These are phyloP conservation scores for Candida germanica DNA, from an alignment of 805 yeast genomes.

Conservation along the genomic window DNA sequence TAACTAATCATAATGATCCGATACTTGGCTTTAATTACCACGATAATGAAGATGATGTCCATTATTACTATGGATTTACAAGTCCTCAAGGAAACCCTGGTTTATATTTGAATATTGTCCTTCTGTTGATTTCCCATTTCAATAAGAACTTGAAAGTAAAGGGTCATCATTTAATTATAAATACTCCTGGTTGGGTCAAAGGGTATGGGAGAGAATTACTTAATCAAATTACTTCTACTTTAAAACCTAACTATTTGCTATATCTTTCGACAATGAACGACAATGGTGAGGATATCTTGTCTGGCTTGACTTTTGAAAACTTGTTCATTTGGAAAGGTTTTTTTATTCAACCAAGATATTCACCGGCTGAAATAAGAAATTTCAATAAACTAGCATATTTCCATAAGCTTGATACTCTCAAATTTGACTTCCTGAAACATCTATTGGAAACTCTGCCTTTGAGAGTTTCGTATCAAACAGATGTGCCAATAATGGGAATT, in stretches of 20 bases:
- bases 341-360: conserved; percentile 31
- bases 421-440: conserved; percentile 23
- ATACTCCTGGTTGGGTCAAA: conserved; percentile 89
- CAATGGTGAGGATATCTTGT: conserved; percentile 27
- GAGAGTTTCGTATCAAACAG: conserved; percentile 24
- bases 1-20: conserved; percentile 34
- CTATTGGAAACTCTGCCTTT: conserved; percentile 23
- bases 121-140: conserved; percentile 37
- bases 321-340: conserved; percentile 33
- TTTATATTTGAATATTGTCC: conserved; percentile 46
- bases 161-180: conserved; percentile 51
- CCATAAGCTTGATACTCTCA: conserved; percentile 33
- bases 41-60: conserved; percentile 11
- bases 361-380: conserved; percentile 51
- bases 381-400: conserved; percentile 52
- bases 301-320: conserved; percentile 24
- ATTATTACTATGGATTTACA: conserved; percentile 55
- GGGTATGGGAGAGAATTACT: conserved; percentile 77
- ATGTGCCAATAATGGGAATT: conserved; percentile 18
- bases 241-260: conserved; percentile 56
- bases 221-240: conserved; percentile 39
- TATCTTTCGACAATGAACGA: conserved; percentile 39
- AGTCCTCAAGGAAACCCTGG: conserved; percentile 68
- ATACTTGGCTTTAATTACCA: conserved; percentile 20
- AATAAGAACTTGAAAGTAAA: conserved; percentile 14